Conservation (phyloP, 106 monocot genomes). For the Triglochin maritima region DNA sequence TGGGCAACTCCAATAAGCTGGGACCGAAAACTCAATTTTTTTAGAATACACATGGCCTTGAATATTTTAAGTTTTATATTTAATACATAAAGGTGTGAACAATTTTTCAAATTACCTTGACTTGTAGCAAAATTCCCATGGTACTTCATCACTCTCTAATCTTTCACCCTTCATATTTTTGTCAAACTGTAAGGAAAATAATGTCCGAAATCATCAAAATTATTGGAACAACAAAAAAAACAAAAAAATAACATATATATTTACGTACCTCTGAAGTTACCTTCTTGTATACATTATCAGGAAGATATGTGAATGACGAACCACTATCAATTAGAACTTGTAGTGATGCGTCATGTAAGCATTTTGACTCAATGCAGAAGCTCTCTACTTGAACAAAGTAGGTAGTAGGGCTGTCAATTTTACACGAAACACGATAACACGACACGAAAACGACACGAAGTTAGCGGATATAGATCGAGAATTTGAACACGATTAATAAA, state of each 20-base stretch:
- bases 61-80: background rate
- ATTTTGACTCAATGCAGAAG: conserved; percentile 51
- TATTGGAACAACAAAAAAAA: background rate
- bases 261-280: conserved; percentile 55
- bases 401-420: conserved; percentile 50
- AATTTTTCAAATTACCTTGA: conserved; percentile 10
- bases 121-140: conserved; percentile 79
- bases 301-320: conserved; percentile 80
- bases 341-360: conserved; percentile 38
- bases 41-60: background rate
- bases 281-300: conserved; percentile 47
- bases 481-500: no score
- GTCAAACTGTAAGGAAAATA: conserved; percentile 50
- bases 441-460: no score
- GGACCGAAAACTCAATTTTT: conserved; percentile 6
- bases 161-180: conserved; percentile 63
- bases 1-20: conserved; percentile 63
- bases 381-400: conserved; percentile 71
- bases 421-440: no score
- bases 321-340: conserved; percentile 80
- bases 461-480: no score
- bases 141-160: conserved; percentile 27
- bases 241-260: background rate
- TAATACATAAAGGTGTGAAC: background rate
- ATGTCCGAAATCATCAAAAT: background rate